Evolutionary conservation across 306 rosid species (phyloP).

Genomic region (Arachis stenosperma): DNA sequence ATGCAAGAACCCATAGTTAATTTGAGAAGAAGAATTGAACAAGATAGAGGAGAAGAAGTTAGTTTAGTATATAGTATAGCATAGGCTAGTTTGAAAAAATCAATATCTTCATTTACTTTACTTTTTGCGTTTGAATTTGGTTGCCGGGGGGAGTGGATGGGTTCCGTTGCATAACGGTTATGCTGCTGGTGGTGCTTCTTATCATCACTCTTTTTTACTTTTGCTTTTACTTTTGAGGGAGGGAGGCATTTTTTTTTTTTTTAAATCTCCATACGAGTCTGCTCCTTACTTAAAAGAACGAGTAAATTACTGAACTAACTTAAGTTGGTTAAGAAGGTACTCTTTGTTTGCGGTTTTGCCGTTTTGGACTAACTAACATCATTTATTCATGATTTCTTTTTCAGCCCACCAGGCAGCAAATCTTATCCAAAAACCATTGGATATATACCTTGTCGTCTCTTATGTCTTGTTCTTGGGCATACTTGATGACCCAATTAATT

Average conservation of each 20-base stretch:
- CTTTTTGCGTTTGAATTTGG: constrained; percentile 55
- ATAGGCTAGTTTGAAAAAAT: constrained; percentile 38
- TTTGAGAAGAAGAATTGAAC: constrained; percentile 4
- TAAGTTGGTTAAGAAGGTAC: no score
- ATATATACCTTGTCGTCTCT: no score
- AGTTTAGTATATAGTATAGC: constrained; percentile 1
- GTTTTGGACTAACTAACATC: background rate
- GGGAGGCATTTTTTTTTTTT: background rate
- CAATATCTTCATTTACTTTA: no score
- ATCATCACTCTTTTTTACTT: background rate
- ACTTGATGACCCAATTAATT: no score
- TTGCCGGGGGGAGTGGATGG: constrained; percentile 80
- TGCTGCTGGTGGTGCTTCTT: constrained; percentile 23
- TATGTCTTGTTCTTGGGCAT: no score
- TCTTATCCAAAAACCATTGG: no score
- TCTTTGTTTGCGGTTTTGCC: background rate
- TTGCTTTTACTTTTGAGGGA: background rate
- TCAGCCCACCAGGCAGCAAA: no score
- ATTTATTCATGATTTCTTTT: no score
- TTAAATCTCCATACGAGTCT: no score
- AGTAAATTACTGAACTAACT: no score
- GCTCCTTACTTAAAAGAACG: no score
- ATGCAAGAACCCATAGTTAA: constrained; percentile 85
- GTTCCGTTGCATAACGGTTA: constrained; percentile 87
- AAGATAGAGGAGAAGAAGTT: background rate